phyloP scores from a whole-genome alignment of 2,329 filamentous ascomycete species.

The Fusarium napiforme region DNA sequence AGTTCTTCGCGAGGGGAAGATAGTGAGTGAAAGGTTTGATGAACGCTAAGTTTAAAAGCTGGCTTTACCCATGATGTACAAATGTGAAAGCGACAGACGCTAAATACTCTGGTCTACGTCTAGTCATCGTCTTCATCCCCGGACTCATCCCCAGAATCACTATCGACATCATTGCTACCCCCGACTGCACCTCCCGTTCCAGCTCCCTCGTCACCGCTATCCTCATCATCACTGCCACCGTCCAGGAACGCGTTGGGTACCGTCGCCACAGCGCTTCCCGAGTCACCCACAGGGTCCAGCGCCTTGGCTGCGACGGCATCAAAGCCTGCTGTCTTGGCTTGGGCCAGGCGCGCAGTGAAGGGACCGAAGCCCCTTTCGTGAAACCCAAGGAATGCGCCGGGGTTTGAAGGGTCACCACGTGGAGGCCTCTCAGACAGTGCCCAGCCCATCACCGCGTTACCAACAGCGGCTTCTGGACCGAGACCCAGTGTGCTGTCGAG shows the following conservation, averaged over 20 bases:
- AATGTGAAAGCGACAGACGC: fast-evolving
- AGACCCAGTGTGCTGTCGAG: not conserved
- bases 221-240: not conserved
- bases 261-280: not conserved
- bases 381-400: not conserved
- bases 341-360: not conserved
- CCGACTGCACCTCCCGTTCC: not conserved
- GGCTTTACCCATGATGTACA: not conserved
- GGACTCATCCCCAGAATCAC: not conserved
- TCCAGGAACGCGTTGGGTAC: not conserved
- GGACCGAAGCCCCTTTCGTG: not conserved
- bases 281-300: not conserved
- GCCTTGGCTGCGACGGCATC: slow-evolving; percentile 5
- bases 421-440: not conserved
- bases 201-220: not conserved
- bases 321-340: not conserved
- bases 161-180: not conserved
- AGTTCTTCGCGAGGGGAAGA: too few relatives aligned
- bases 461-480: not conserved
- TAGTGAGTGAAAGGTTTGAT: too few relatives aligned
- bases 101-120: fast-evolving
- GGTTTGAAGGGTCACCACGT: not conserved
- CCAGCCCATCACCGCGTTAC: slow-evolving; percentile 15
- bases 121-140: not conserved
- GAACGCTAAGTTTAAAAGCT: too few relatives aligned